Evolutionary conservation across 176 grass and related monocot genomes (phyloP).

Genomic region (Melocanna baccifera): DNA sequence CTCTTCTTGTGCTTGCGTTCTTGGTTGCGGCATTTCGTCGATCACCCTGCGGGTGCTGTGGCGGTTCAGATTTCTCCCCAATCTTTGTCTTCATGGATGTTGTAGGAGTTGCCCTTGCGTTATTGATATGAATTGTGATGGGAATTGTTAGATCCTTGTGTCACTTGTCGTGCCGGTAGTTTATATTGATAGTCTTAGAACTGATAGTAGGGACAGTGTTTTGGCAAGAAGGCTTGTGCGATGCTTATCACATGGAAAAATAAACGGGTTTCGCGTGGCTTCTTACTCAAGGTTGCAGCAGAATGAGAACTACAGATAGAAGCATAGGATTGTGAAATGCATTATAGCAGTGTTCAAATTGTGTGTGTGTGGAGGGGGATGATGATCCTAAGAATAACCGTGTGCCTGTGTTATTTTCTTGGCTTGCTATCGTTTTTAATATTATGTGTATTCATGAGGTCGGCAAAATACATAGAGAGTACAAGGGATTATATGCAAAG

Average conservation of each 20-base stretch:
- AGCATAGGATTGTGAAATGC: not conserved
- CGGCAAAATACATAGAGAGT: too few species aligned
- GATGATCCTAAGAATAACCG: not conserved
- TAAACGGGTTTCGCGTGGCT: not conserved
- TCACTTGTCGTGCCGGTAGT: not conserved
- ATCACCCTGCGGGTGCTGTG: conserved; percentile 2
- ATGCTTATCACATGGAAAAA: not conserved
- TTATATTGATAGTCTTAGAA: not conserved
- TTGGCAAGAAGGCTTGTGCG: not conserved
- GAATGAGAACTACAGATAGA: not conserved
- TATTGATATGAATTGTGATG: not conserved
- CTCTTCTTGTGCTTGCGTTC: not conserved
- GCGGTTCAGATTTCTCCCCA: not conserved
- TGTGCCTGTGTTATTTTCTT: not conserved
- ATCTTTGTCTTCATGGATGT: too few species aligned
- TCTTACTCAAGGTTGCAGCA: not conserved
- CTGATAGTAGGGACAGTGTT: not conserved
- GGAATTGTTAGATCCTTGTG: not conserved
- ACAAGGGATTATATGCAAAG: too few species aligned
- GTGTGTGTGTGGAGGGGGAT: not conserved
- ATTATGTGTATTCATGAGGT: too few species aligned
- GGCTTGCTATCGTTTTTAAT: not conserved
- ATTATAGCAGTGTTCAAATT: too few species aligned
- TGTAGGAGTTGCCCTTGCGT: not conserved
- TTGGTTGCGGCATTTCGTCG: conserved; percentile 36